Base-by-base conservation (phyloP, 805 yeast species). In the Kazachstania martiniae region DNA sequence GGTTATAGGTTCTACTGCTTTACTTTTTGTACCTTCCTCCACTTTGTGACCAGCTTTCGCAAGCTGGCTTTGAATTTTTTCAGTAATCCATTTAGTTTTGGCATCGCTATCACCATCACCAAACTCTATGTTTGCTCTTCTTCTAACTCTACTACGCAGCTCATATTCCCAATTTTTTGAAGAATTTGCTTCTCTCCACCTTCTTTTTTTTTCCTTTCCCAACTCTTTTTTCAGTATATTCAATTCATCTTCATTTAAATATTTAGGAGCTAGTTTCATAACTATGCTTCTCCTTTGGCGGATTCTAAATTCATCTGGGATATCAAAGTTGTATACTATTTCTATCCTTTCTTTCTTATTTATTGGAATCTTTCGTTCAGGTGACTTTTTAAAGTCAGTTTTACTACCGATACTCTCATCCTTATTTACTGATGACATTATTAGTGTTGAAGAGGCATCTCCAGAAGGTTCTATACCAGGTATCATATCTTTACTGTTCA, bases 91-190 rank as follows among this genome's bases (percentile, higher is more conserved):
- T 25, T 66, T 61, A 33, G 63, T 65, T 40, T 72, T 70, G 28
- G 68, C 73, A 8, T 60, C 65, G 8, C 77, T 58, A 5, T 72
- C 74, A 1, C 58, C 63, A 8, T 63, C 68, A 1, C 94, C 91
- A 58, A 73, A 86, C 43, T 78, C 58, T 13, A 57, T 59, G 24
- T 60, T 63, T 0, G 96, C 95, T 25, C 91, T 64, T 42, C 77
- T 78, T 41, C 71, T 67, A 14, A 89, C 77, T 34, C 97, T 64
- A 0, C 82, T 73, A 32, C 94, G 66, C 34, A 89, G 62, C 50
- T 89, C 97, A 46, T 84, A 79, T 53, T 86, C 95, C 59, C 83
- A 78, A 55, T 87, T 87, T 42, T 91, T 66, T 38, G 78, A 78
- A 7, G 72, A 69, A 49, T 89, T 85, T 18, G 72, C 76, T 18